These are phyloP conservation scores for Xerocomellus intermedius DNA, from an alignment of 768 basidiomycete species.

Conservation along the genomic window DNA sequence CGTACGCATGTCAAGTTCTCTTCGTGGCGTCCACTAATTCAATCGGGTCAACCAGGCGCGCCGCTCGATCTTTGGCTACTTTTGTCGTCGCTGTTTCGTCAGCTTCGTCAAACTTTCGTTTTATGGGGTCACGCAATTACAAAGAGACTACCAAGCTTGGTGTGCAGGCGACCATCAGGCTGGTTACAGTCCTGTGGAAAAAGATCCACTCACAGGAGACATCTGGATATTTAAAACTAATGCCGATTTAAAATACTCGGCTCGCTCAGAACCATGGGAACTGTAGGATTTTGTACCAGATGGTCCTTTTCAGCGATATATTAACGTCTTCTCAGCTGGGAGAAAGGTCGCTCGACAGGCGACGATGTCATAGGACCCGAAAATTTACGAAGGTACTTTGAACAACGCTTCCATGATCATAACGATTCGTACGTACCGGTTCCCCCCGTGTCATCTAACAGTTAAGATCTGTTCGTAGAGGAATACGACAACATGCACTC, in stretches of 20 bases:
- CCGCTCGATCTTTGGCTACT: conserved; percentile 79
- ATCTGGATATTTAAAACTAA: conserved; percentile 56
- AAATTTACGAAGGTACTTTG: conserved; percentile 75
- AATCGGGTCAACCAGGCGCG: conserved; percentile 46
- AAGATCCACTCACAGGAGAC: conserved; percentile 53
- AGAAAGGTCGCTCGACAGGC: conserved; percentile 59
- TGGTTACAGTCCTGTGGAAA: conserved; percentile 49
- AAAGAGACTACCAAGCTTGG: conserved; percentile 68
- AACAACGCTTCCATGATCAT: conserved; percentile 78
- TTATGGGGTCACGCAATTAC: conserved; percentile 63
- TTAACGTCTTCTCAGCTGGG: conserved; percentile 49
- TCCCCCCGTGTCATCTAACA: background rate
- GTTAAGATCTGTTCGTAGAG: conserved; percentile 40
- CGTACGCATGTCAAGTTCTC: conserved; percentile 16
- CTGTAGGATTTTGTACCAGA: conserved; percentile 40
- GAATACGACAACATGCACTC: conserved; percentile 76
- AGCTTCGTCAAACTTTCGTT: conserved; percentile 78
- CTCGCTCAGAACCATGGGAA: conserved; percentile 58
- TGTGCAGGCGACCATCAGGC: conserved; percentile 44
- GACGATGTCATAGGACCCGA: conserved; percentile 71
- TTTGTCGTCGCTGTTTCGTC: conserved; percentile 73
- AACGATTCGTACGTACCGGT: conserved; percentile 68
- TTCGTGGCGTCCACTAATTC: conserved; percentile 8
- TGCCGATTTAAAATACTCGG: conserved; percentile 65
- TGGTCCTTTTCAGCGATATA: background rate